Conservation (phyloP, 139 green algal species). For the Diplosphaera chodatii region DNA sequence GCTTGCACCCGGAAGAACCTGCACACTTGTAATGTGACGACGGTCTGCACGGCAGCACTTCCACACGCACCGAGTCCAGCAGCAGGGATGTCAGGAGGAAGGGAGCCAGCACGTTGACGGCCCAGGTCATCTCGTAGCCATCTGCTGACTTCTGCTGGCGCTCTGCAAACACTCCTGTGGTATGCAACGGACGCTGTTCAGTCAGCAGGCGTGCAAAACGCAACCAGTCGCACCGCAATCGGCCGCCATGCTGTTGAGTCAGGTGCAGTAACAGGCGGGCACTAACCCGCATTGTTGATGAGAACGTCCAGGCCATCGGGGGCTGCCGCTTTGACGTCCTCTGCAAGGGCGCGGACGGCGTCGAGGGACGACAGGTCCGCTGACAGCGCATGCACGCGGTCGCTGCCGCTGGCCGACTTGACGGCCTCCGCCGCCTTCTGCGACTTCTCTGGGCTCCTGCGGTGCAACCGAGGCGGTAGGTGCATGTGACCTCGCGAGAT, state of each 20-base stretch:
- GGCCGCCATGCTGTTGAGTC: background rate
- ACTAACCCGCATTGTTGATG: slow-evolving; percentile 54
- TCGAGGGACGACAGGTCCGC: slow-evolving; percentile 42
- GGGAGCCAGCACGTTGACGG: slow-evolving; percentile 62
- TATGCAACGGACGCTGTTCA: too few relatives aligned
- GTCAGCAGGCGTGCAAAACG: too few relatives aligned
- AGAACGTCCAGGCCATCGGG: slow-evolving; percentile 20
- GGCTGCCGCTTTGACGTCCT: slow-evolving; percentile 14
- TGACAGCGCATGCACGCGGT: slow-evolving; percentile 9
- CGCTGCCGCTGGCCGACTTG: background rate
- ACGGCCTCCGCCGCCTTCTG: background rate
- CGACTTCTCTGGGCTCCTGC: background rate
- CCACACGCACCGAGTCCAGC: slow-evolving; percentile 10
- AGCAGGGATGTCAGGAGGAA: slow-evolving; percentile 55
- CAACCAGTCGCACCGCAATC: too few relatives aligned
- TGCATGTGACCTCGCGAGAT: too few relatives aligned
- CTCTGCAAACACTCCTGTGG: slow-evolving; percentile 35
- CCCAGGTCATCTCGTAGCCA: slow-evolving; percentile 62
- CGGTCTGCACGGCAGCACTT: background rate
- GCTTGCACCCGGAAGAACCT: too few relatives aligned
- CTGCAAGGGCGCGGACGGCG: slow-evolving; percentile 30
- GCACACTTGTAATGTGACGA: too few relatives aligned
- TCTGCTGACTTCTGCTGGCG: slow-evolving; percentile 32
- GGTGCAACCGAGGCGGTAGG: too few relatives aligned
- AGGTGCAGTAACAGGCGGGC: too few relatives aligned